Conservation (phyloP, 2,329 filamentous ascomycete species). For the Macrophomina phaseolina region DNA sequence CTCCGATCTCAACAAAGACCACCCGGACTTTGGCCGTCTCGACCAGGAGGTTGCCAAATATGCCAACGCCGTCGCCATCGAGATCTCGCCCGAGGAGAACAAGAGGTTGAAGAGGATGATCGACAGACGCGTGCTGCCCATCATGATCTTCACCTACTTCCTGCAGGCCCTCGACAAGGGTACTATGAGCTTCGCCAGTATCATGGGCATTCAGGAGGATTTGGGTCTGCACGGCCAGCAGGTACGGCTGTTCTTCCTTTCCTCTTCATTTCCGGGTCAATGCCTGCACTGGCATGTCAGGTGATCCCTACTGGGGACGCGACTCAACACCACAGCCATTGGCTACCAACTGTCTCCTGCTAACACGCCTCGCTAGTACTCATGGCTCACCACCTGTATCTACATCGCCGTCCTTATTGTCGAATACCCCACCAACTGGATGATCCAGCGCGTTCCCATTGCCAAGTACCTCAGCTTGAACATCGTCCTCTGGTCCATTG, state of each 20-base stretch:
- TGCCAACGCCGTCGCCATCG: constrained; percentile 60
- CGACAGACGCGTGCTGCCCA: constrained; percentile 58
- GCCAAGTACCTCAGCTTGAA: constrained; percentile 62
- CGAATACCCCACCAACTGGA: constrained; percentile 70
- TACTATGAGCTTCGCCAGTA: constrained; percentile 65
- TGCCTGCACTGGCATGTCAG: neutral
- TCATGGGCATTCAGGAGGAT: constrained; percentile 67
- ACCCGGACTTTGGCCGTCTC: constrained; percentile 64
- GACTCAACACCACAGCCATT: neutral
- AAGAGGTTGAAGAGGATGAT: constrained; percentile 60
- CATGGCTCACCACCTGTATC: constrained; percentile 58
- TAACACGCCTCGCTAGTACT: constrained; percentile 54
- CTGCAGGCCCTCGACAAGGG: constrained; percentile 69
- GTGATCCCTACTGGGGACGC: neutral
- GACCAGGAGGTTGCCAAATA: constrained; percentile 76
- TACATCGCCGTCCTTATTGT: constrained; percentile 63
- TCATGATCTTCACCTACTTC: constrained; percentile 67
- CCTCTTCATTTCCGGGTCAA: neutral
- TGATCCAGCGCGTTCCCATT: constrained; percentile 65
- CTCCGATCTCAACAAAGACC: constrained; percentile 52
- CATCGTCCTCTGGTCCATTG: constrained; percentile 58
- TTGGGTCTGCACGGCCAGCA: constrained; percentile 60
- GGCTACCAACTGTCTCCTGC: neutral
- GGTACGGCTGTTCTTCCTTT: constrained; percentile 46
- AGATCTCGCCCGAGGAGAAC: constrained; percentile 66